Evolutionary conservation across 2,329 filamentous ascomycete genomes (phyloP), one percentile per base, ranked within the genome.

Genomic region (Claviceps spartinae): DNA sequence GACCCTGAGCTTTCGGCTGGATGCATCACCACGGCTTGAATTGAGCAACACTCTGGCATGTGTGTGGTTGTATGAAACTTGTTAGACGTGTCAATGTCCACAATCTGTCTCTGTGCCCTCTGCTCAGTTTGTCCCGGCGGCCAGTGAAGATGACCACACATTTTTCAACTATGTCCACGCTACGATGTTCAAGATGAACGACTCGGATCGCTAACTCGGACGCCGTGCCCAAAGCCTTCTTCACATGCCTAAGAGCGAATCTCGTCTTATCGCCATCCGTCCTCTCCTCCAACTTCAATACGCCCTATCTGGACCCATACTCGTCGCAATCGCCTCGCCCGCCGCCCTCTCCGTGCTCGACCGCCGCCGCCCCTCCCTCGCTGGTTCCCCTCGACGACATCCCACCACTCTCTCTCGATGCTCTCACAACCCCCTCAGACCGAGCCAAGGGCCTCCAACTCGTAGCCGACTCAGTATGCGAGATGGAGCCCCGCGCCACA

Each of bases 241-340:
- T 93, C 68, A 85, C 82, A 52, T 91, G 88, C 59, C 76, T 93
- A 16, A 82, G 86, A 59, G 85, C 85, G 57, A 93, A 93, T 63
- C 78, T 93, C 52, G 82, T 83, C 60, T 81, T 91, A 53, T 76
- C 74, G 49, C 72, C 73, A 46, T 81, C 74, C 55, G 70, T 80
- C 52, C 68, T 84, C 57, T 78, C 82, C 45, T 83, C 83, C 48
- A 75, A 79, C 54, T 73, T 75, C 52, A 83, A 78, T 55, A 86
- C 85, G 24, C 83, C 83, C 20, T 75, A 78, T 60, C 70, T 83
- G 63, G 70, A 77, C 67, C 73, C 83, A 58, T 68, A 73, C 53
- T 54, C 59, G 51, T 24, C 57, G 50, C 34, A 60, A 58, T 38
- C 56, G 67, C 67, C 57, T 70, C 65, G 57, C 69, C 55, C 64